phyloP scores from a whole-genome alignment of 352 stramenopile species.

The Globisporangium emineosum region DNA sequence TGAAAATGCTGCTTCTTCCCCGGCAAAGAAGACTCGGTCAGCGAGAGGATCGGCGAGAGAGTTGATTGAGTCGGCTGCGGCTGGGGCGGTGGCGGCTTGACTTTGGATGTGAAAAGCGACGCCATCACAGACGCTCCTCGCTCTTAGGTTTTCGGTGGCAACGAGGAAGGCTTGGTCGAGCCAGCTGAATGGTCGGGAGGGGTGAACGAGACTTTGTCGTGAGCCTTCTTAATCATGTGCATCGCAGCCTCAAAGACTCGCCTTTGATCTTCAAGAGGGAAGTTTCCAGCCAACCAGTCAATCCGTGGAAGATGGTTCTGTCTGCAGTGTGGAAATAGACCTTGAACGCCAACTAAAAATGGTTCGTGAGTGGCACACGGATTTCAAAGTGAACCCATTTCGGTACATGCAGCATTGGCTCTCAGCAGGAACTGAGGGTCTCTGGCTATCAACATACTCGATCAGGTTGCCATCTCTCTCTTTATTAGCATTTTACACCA shows the following conservation, averaged over 20 bases:
- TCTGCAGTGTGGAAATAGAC: not conserved
- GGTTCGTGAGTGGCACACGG: not conserved
- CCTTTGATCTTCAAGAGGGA: too few relatives aligned
- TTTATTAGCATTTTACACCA: not conserved
- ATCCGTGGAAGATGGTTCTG: not conserved
- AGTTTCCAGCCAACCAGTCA: not conserved
- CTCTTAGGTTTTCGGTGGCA: not conserved
- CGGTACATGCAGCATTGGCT: too few relatives aligned
- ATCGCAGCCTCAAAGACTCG: not conserved
- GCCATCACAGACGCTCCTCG: not conserved
- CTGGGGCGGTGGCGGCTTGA: not conserved
- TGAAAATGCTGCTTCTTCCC: not conserved
- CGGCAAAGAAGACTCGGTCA: not conserved
- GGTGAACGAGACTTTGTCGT: constrained; percentile 6
- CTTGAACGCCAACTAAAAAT: not conserved
- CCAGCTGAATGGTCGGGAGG: not conserved
- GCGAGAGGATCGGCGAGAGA: not conserved
- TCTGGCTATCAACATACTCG: not conserved
- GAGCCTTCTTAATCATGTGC: constrained; percentile 8
- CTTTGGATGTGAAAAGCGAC: constrained; percentile 3
- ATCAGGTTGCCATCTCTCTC: not conserved
- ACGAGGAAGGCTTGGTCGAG: not conserved
- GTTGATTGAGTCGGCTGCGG: not conserved
- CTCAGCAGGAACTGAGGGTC: not conserved
- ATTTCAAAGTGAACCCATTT: not conserved